A percentile compares a stretch with the other conserved stretches of the same genome.
Evolutionary conservation across 2,329 filamentous ascomycete species (phyloP).

Genomic region (Pochonia chlamydosporia): DNA sequence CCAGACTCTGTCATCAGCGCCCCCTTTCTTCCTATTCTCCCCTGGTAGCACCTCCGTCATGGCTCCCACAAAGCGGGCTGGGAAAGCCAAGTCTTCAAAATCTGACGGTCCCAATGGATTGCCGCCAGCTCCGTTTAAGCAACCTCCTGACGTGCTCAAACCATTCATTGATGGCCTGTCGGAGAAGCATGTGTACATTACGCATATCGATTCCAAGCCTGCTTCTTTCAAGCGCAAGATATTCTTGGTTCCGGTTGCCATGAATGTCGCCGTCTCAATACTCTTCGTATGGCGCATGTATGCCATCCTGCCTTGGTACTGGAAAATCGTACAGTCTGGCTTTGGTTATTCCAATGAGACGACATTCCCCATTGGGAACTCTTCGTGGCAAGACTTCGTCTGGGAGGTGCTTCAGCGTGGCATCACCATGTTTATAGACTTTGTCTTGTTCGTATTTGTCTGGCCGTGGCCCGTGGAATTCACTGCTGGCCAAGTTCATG

Average conservation of each 20-base stretch:
- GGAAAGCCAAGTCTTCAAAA: slow-evolving; percentile 23
- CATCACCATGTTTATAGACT: slow-evolving; percentile 67
- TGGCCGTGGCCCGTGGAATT: slow-evolving; percentile 73
- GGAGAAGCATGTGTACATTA: slow-evolving; percentile 69
- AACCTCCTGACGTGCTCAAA: slow-evolving; percentile 54
- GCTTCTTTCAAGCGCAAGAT: slow-evolving; percentile 71
- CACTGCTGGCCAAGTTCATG: slow-evolving; percentile 50
- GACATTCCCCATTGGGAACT: slow-evolving; percentile 53
- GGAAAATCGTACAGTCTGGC: slow-evolving; percentile 55
- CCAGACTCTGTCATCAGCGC: background rate
- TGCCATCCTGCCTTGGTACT: slow-evolving; percentile 67
- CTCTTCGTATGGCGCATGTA: slow-evolving; percentile 65
- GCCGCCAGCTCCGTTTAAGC: slow-evolving; percentile 62
- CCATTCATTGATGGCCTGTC: slow-evolving; percentile 64
- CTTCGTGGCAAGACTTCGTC: slow-evolving; percentile 51
- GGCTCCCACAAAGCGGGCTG: slow-evolving; percentile 28
- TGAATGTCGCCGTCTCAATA: slow-evolving; percentile 64
- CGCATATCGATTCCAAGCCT: slow-evolving; percentile 72
- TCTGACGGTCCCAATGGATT: slow-evolving; percentile 20
- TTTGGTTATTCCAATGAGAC: slow-evolving; percentile 62
- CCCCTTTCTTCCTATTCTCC: slow-evolving; percentile 7
- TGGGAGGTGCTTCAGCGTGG: slow-evolving; percentile 55
- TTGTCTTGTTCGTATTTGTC: slow-evolving; percentile 59
- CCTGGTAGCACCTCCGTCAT: slow-evolving; percentile 12
- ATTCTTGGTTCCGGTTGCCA: slow-evolving; percentile 69